Base-by-base conservation (phyloP, 2,329 filamentous ascomycete genomes). In the Teratosphaeria destructans region DNA sequence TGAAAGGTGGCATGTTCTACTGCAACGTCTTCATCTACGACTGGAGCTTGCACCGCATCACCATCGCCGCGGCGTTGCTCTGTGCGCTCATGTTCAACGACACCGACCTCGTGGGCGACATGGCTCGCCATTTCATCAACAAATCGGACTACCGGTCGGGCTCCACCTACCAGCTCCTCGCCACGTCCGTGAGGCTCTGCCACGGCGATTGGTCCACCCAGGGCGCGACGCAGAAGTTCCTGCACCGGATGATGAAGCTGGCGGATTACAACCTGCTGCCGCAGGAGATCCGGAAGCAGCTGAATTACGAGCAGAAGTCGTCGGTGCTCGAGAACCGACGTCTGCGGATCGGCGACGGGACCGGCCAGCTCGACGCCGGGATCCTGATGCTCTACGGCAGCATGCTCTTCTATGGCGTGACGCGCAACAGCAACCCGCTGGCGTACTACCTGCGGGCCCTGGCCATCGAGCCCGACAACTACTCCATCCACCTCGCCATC, bases 331-430 rank as follows among this genome's bases (percentile, higher is more conserved):
- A 70, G 53, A 72, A 73, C 27, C 66, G 74, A 8, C 61, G 59
- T 27, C 57, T 58, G 14, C 59, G 59, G 12, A 39, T 53, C 29
- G 60, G 59, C 14, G 72, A 75, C 55, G 68, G 73, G 12, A 74
- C 76, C 23, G 74, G 76, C 23, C 77, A 82, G 26, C 79, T 95
- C 62, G 92, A 97, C 71, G 83, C 91, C 7, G 87, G 87, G 29
- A 79, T 97, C 10, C 81, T 99, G 12, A 88, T 92, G 72, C 81
- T 96, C 0, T 97, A 96, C 70, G 94, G 89, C 0, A 89, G 97
- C 70, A 67, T 66, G 26, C 90, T 96, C 61, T 39, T 56, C 16
- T 29, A 34, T 34, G 23, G 37, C 16, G 26, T 29, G 27, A 56
- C 27, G 8, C 55, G 35, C 32, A 29, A 39, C 55, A 56, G 39